Evolutionary conservation across 2,329 filamentous ascomycete species (phyloP), one percentile per base, ranked within the genome.

Genomic region (Macroventuria anomochaeta): DNA sequence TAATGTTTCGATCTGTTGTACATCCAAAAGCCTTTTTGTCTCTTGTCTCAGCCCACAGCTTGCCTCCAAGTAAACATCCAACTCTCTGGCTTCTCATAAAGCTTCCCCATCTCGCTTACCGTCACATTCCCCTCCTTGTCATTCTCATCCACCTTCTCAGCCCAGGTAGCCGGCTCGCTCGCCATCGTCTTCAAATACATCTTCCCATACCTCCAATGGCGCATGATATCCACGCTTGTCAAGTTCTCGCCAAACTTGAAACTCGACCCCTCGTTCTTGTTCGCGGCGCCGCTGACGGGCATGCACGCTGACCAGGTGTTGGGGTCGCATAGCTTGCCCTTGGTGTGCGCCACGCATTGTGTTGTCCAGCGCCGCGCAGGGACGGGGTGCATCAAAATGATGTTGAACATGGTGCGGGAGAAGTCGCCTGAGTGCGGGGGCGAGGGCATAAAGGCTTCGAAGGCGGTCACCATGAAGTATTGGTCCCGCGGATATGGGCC

Each of bases 91-190:
- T 43, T 46, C 18, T 15, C 1, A 34, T 55, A 60, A 17, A 10
- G n/a, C 20, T 39, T 52, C 7, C 55, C 53, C 25, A 26, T 29
- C 17, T 44, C 32, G 17, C 41, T 55, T 26, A 46, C 40, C 31
- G 59, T 62, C 48, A 59, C 43, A 37, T 67, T 67, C 1, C 36
- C 51, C 1, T 34, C 33, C 7, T 17, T 33, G 2, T 42, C 44
- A 12, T 31, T 26, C 5, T 17, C 25, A 8, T 12, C 23, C 23
- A 17, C 23, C 3, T 50, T 36, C 34, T 53, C 32, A 7, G 39
- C 47, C 64, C 62, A 66, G 20, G 55, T 33, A 10, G 60, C 32
- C 1, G 34, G 32, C 42, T 43, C 38, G 11, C 33, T 37, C 2
- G 51, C 38, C 17, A 20, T 20, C 41, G n/a, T 34, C 38, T 36